Base-by-base conservation (phyloP, 495 filamentous ascomycete species). In the Rhypophila decipiens region DNA sequence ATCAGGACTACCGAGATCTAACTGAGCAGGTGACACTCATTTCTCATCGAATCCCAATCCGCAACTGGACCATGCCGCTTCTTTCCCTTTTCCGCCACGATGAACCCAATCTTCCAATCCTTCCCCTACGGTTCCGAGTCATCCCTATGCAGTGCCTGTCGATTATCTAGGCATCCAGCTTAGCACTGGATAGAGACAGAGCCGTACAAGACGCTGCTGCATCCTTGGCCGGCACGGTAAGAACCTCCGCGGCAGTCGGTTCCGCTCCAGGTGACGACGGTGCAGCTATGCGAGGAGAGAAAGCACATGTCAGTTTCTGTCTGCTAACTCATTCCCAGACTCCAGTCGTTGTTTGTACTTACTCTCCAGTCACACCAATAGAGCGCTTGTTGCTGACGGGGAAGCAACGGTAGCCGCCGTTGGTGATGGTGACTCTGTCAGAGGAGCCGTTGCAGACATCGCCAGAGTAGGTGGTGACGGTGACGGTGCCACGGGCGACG, bases 141-240 rank as follows among this genome's bases (percentile, higher is more conserved):
- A n/a, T n/a, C n/a, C n/a, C n/a, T n/a, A n/a, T n/a, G n/a, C n/a
- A n/a, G n/a, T n/a, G n/a, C n/a, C n/a, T n/a, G n/a, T n/a, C n/a
- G n/a, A n/a, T n/a, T n/a, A n/a, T 37, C 34, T 37, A 3, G 12
- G 12, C 11, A 37, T 3, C 34, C 12, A 15, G 20, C 7, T 12
- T 46, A 46, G 44, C 44, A 46, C 33, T 46, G 33, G 44, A 46
- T 46, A 20, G 44, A 45, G 22, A 46, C 44, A 38, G 44, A 46
- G 18, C 18, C 44, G 23, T 46, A 46, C 44, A 46, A 23, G 15
- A 46, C 33, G 21, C 44, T 46, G 18, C 7, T 38, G 44, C 44
- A 46, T 9, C 44, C 44, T 1, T 7, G 1, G 15, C 13, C 2
- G 5, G 34, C 4, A n/a, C 13, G 13, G 18, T 38, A 46, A 18